These are phyloP conservation scores for Penicillium turbatum DNA, from an alignment of 495 filamentous ascomycete genomes.

Conservation along the genomic window DNA sequence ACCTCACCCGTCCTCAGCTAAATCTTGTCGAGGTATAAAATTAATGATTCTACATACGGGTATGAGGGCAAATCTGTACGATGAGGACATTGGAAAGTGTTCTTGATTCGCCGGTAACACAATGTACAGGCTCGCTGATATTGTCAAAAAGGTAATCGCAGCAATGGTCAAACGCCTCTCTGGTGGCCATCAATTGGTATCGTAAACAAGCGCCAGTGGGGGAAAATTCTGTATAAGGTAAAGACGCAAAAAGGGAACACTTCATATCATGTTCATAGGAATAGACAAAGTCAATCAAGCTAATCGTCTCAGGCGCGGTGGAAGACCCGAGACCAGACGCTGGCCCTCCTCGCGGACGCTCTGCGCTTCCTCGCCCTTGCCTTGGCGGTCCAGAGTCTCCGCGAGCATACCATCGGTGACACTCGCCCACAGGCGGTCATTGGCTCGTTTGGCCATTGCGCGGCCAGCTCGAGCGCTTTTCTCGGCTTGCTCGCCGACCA, in stretches of 20 bases:
- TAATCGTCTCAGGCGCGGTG: constrained; percentile 37
- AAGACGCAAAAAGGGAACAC: constrained; percentile 6
- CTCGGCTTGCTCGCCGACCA: constrained; percentile 84
- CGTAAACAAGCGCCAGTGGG: constrained; percentile 20
- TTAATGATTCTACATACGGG: neutral
- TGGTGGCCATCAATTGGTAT: constrained; percentile 31
- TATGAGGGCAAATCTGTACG: neutral
- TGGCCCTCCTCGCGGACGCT: constrained; percentile 41
- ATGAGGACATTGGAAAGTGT: neutral
- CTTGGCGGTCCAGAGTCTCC: constrained; percentile 68
- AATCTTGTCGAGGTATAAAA: neutral
- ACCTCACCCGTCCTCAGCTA: neutral
- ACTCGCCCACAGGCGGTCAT: constrained; percentile 78
- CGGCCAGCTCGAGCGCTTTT: constrained; percentile 76
- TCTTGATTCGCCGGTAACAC: neutral
- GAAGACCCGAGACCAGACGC: constrained; percentile 41
- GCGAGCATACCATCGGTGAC: constrained; percentile 78
- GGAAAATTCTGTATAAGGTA: constrained; percentile 10
- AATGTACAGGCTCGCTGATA: neutral
- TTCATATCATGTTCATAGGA: constrained; percentile 3
- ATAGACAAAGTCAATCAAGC: constrained; percentile 14
- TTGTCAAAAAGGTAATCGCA: neutral
- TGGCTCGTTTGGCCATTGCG: constrained; percentile 68
- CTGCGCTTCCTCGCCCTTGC: constrained; percentile 59
- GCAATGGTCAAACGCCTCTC: constrained; percentile 15